Percentiles rank a stretch among this genome's conserved stretches.
phyloP scores from a whole-genome alignment of 1,284 basidiomycete genomes.

The Tetrapyrgos nigripes region DNA sequence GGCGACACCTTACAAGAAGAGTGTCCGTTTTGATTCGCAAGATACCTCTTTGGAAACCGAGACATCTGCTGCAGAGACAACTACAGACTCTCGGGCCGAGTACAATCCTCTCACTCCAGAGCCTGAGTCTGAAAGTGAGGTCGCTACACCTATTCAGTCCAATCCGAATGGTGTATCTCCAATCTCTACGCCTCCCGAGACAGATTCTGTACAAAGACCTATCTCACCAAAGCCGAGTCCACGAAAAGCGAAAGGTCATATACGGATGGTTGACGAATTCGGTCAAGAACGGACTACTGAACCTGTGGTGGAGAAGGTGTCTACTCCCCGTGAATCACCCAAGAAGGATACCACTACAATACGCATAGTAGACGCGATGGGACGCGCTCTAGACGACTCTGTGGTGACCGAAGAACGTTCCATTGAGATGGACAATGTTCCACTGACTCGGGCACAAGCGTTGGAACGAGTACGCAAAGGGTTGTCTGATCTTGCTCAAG shows the following conservation, averaged over 20 bases:
- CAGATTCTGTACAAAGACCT: not conserved
- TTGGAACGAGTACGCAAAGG: constrained; percentile 61
- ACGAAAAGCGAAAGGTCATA: constrained; percentile 49
- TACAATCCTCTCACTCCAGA: constrained; percentile 24
- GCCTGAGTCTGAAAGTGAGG: not conserved
- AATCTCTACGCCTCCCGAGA: not conserved
- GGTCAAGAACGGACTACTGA: constrained; percentile 44
- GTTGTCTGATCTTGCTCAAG: constrained; percentile 59
- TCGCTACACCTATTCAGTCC: not conserved
- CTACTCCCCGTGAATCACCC: constrained; percentile 28
- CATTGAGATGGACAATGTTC: constrained; percentile 32
- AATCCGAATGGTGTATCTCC: not conserved
- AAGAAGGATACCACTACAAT: constrained; percentile 48
- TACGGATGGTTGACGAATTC: constrained; percentile 67
- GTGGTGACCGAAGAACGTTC: constrained; percentile 30
- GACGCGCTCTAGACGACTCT: constrained; percentile 51
- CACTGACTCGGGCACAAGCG: constrained; percentile 55
- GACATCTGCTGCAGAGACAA: constrained; percentile 24
- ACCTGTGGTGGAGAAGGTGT: constrained; percentile 10
- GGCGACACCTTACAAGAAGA: constrained; percentile 62
- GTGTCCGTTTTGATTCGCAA: constrained; percentile 66
- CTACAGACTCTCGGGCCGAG: constrained; percentile 17
- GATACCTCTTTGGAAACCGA: constrained; percentile 44
- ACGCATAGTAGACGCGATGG: constrained; percentile 73
- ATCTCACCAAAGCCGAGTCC: constrained; percentile 38